Base-by-base conservation (phyloP, 495 filamentous ascomycete species). In the Talaromyces nanjingensis region DNA sequence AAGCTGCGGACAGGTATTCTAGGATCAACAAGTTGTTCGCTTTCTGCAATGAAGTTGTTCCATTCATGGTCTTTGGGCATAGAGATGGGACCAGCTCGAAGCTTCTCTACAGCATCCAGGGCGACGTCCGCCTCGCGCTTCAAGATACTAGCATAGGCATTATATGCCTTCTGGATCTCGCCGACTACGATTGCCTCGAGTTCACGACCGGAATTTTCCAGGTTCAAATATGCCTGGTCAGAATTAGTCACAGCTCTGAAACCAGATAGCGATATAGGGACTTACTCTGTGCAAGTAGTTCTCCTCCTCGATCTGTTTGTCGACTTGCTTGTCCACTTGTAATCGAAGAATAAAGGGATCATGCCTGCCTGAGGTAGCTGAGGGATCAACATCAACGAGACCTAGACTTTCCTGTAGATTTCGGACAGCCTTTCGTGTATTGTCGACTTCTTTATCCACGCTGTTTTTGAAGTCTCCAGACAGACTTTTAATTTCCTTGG, bases 161-260 rank as follows among this genome's bases (percentile, higher is more conserved):
- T 96, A 76, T 98, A 97, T 3, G 92, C 90, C 70, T 97, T 97
- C 68, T 98, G 92, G 61, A 98, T 97, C 73, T 98, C 96, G 67
- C 91, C 89, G 58, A 98, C 91, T 5, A 98, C 90, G 67, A 98
- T 98, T 3, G 89, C 89, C 74, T 98, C 94, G 2, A 98, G 81
- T 72, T 98, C 94, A 60, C 92, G 87, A 14, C 94, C 94, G 20
- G 96, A 98, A 70, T 85, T 88, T 79, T 98, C 96, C 27, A 98
- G 80, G 71, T 98, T 98, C 64, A 97, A 78, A 71, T 93, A 97
- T 18, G 94, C 94, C 92, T 97, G 22, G 31, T 27, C 42, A 68
- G 65, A 73, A 65, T 78, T 54, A 78, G 69, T 55, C 37, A 34
- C 6, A 62, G 25, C 52, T 49, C 33, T 34, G 54, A 27, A 59